phyloP scores from a whole-genome alignment of 2,329 filamentous ascomycete genomes.

The Xylariaceae sp. region DNA sequence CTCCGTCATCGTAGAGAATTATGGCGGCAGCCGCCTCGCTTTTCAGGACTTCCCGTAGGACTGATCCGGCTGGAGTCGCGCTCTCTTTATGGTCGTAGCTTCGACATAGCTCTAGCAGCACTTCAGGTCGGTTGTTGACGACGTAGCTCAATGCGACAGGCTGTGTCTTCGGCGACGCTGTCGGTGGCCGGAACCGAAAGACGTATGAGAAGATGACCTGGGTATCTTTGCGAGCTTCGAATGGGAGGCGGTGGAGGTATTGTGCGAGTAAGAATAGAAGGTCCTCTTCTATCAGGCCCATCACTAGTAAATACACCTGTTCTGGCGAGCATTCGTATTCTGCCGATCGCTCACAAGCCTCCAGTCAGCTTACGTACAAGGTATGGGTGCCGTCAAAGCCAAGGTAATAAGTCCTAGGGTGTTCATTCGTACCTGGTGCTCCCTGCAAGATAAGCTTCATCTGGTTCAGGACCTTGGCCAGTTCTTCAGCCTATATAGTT shows the following conservation, averaged over 20 bases:
- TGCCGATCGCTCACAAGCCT: constrained; percentile 33
- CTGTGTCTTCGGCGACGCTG: constrained; percentile 61
- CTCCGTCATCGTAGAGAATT: constrained; percentile 86
- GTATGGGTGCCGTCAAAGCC: not conserved
- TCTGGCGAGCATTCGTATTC: constrained; percentile 83
- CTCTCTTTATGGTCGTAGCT: constrained; percentile 89
- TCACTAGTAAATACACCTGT: constrained; percentile 80
- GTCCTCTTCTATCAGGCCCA: constrained; percentile 81
- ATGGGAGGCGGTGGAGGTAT: constrained; percentile 78
- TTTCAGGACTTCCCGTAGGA: constrained; percentile 81
- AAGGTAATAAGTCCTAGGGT: not conserved
- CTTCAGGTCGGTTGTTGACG: constrained; percentile 76
- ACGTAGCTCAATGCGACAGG: constrained; percentile 85
- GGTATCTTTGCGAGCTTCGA: constrained; percentile 92
- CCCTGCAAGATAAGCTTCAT: constrained; percentile 94
- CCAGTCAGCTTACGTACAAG: constrained; percentile 15
- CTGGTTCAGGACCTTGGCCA: constrained; percentile 76
- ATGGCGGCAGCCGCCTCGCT: constrained; percentile 86
- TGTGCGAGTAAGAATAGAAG: constrained; percentile 78
- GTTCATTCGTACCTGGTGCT: constrained; percentile 65
- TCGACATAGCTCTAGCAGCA: constrained; percentile 80
- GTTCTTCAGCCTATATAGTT: constrained; percentile 66
- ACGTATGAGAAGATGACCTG: constrained; percentile 95
- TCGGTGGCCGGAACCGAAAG: constrained; percentile 77
- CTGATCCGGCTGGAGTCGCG: constrained; percentile 83